phyloP scores from a whole-genome alignment of 257 asterid species.

The Cynanchum wilfordii region DNA sequence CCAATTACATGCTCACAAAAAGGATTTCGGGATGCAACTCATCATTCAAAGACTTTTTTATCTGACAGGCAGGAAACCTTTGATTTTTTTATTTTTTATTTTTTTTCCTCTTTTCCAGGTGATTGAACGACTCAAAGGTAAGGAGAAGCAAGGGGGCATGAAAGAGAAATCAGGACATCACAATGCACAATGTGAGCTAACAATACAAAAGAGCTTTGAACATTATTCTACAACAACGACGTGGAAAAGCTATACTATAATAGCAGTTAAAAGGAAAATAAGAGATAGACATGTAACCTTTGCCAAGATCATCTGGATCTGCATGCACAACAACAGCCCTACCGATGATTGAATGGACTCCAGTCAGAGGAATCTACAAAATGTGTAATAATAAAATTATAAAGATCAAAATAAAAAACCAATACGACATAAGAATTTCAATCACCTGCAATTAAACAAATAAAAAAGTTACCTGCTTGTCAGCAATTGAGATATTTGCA shows the following conservation, averaged over 20 bases:
- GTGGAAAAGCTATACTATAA: background rate
- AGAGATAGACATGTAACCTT: slow-evolving; percentile 33
- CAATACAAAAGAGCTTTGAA: too few relatives aligned
- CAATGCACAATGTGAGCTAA: background rate
- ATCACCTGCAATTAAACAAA: background rate
- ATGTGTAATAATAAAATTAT: background rate
- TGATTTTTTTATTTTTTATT: too few relatives aligned
- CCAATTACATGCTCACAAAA: background rate
- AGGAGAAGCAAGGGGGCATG: background rate
- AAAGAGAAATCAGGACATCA: background rate
- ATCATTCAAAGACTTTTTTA: background rate
- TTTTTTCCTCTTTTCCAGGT: too few relatives aligned
- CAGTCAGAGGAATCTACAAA: slow-evolving; percentile 71
- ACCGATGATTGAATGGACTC: slow-evolving; percentile 74
- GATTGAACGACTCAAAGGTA: background rate
- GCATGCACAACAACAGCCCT: slow-evolving; percentile 94
- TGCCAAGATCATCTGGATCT: slow-evolving; percentile 94
- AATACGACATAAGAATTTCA: background rate
- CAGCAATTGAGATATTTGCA: slow-evolving; percentile 53
- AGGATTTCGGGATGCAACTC: background rate
- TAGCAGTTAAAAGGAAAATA: background rate
- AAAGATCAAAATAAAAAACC: background rate
- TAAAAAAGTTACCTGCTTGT: slow-evolving; percentile 45
- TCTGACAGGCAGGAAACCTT: background rate
- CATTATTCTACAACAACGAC: background rate